Evolutionary conservation across 1,284 basidiomycete species (phyloP).

Genomic region (Amylostereum areolatum): DNA sequence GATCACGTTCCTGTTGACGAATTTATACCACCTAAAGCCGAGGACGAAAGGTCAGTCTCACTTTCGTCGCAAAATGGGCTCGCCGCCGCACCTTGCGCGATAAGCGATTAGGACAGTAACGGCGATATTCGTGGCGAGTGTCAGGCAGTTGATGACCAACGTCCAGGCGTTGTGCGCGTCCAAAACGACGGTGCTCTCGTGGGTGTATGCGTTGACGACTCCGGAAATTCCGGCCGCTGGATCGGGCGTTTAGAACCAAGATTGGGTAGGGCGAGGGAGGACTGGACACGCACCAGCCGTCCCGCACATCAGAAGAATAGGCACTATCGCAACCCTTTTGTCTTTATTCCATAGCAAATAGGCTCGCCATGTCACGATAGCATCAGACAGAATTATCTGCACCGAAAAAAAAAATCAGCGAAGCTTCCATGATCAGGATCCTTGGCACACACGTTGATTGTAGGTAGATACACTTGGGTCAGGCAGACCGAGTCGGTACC

Average conservation of each 20-base stretch:
- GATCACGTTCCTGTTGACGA: not conserved
- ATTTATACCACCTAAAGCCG: not conserved
- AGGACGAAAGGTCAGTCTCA: not conserved
- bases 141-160: conserved; percentile 4
- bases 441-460: not conserved
- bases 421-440: not conserved
- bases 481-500: conserved; percentile 2
- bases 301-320: not conserved
- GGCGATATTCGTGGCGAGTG: conserved; percentile 4
- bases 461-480: conserved; percentile 1
- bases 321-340: not conserved
- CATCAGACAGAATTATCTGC: conserved; percentile 3
- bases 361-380: conserved; percentile 1
- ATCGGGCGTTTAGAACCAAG: not conserved
- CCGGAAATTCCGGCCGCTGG: not conserved
- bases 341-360: conserved; percentile 3
- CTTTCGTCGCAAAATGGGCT: not conserved
- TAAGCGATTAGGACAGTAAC: not conserved
- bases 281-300: not conserved
- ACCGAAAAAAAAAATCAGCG: not conserved
- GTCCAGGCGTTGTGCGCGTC: not conserved
- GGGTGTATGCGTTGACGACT: not conserved
- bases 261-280: not conserved
- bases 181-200: not conserved
- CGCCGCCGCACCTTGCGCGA: not conserved